Evolutionary conservation across 768 basidiomycete species (phyloP).

Genomic region (Russula griseocarnosa): DNA sequence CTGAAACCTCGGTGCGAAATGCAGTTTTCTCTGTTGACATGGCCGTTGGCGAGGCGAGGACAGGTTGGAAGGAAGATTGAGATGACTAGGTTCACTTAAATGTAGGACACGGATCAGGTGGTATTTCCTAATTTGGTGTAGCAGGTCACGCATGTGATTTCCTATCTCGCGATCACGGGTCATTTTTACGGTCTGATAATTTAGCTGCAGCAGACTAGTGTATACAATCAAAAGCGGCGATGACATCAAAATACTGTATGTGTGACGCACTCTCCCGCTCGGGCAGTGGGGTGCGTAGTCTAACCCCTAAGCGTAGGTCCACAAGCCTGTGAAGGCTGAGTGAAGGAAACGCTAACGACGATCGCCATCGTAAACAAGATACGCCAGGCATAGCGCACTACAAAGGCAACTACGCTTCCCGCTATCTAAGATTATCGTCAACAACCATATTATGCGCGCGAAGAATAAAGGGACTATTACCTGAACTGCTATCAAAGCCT

Average conservation of each 20-base stretch:
- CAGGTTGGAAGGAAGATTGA: neutral
- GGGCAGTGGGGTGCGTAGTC: too few relatives aligned
- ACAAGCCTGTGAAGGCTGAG: neutral
- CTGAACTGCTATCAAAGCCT: slow-evolving; percentile 70
- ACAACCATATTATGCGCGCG: neutral
- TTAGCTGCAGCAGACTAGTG: too few relatives aligned
- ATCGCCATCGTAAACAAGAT: slow-evolving; percentile 89
- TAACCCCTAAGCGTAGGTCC: too few relatives aligned
- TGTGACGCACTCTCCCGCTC: neutral
- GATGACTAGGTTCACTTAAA: neutral
- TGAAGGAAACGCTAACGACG: slow-evolving; percentile 50
- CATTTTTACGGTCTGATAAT: neutral
- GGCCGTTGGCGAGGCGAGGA: slow-evolving; percentile 24
- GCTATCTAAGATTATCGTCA: slow-evolving; percentile 43
- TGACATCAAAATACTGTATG: neutral
- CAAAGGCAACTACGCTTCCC: slow-evolving; percentile 80
- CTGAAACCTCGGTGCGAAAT: slow-evolving; percentile 77
- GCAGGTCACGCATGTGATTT: slow-evolving; percentile 17
- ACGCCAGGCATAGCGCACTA: slow-evolving; percentile 82
- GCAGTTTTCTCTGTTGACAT: slow-evolving; percentile 63
- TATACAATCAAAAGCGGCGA: too few relatives aligned
- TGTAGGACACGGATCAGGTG: neutral
- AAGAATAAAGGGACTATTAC: slow-evolving; percentile 37
- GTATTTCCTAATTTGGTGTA: slow-evolving; percentile 6
- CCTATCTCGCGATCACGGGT: neutral